Evolutionary conservation across 1,139 yeast genomes (phyloP).

Genomic region (Yamadazyma pseudoaaseri): DNA sequence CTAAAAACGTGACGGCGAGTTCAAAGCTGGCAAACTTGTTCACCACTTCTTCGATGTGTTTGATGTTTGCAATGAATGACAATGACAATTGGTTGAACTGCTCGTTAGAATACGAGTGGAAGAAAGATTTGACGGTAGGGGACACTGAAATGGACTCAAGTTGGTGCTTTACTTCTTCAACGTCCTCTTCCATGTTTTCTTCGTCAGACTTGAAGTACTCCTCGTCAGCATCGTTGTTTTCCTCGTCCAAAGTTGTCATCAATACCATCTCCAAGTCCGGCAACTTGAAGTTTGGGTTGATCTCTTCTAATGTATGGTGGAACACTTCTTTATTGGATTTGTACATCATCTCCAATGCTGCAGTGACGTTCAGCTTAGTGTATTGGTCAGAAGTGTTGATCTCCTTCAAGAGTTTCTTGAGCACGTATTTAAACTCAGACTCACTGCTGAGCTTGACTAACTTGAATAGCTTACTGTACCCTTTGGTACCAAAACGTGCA

Average conservation of each 20-base stretch:
- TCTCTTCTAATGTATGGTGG: constrained; percentile 33
- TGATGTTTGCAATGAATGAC: constrained; percentile 32
- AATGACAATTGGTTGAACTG: constrained; percentile 43
- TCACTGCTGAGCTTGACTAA: constrained; percentile 21
- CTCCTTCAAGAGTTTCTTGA: constrained; percentile 22
- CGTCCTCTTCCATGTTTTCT: constrained; percentile 6
- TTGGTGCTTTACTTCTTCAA: constrained; percentile 7
- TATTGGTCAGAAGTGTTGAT: constrained; percentile 19
- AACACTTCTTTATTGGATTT: constrained; percentile 40
- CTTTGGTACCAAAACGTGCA: constrained; percentile 16
- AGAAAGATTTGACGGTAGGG: constrained; percentile 31
- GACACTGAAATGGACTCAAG: constrained; percentile 4
- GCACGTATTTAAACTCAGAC: constrained; percentile 21
- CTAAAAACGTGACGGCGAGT: constrained; percentile 50
- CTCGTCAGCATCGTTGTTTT: constrained; percentile 19
- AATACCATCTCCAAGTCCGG: constrained; percentile 66
- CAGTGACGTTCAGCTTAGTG: constrained; percentile 31
- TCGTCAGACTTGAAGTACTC: constrained; percentile 12
- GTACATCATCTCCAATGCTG: constrained; percentile 46
- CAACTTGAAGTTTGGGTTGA: constrained; percentile 31
- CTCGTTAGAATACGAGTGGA: constrained; percentile 32
- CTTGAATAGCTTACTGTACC: constrained; percentile 22
- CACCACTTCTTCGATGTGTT: constrained; percentile 3
- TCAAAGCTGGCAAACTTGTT: constrained; percentile 20
- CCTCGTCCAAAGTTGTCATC: constrained; percentile 53